Evolutionary conservation across 441 rosid species (phyloP).

Genomic region (Arabidopsis hybrid): DNA sequence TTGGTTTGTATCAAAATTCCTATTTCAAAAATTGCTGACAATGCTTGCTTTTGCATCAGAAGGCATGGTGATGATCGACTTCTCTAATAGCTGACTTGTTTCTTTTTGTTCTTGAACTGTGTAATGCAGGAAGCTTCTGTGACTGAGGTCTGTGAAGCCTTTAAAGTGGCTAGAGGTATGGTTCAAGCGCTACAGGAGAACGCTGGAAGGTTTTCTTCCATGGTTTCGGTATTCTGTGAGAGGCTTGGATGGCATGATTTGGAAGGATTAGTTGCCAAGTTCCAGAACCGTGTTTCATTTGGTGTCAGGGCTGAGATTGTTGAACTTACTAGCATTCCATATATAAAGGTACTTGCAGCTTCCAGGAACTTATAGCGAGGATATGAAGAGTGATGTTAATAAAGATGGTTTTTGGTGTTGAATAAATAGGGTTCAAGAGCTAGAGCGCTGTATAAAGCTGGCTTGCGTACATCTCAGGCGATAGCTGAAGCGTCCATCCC

Average conservation of each 20-base stretch:
- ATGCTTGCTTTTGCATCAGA: slow-evolving; percentile 27
- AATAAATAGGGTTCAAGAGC: slow-evolving; percentile 92
- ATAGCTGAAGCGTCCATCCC: slow-evolving; percentile 94
- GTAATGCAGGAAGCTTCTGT: slow-evolving; percentile 89
- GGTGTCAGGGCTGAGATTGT: slow-evolving; percentile 99
- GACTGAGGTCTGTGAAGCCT: slow-evolving; percentile 94
- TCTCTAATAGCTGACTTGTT: slow-evolving; percentile 14
- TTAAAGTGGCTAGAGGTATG: slow-evolving; percentile 98
- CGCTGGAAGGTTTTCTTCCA: slow-evolving; percentile 98
- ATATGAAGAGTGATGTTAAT: slow-evolving; percentile 26
- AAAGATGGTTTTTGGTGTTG: slow-evolving; percentile 36
- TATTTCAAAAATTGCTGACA: slow-evolving; percentile 1
- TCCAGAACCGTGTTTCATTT: slow-evolving; percentile 98
- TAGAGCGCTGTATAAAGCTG: slow-evolving; percentile 95
- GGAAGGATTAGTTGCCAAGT: slow-evolving; percentile 91
- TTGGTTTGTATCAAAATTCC: slow-evolving; percentile 18
- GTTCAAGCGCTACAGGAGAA: slow-evolving; percentile 98
- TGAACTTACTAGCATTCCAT: slow-evolving; percentile 95
- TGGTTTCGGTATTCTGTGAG: slow-evolving; percentile 97
- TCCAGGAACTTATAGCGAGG: slow-evolving; percentile 31
- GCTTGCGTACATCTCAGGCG: slow-evolving; percentile 89
- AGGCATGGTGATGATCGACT: slow-evolving; percentile 30
- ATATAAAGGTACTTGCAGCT: slow-evolving; percentile 75
- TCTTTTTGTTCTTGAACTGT: slow-evolving; percentile 33
- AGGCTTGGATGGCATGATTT: slow-evolving; percentile 99